Conservation (phyloP, 1,284 basidiomycete species). For the Apiotrichum porosum region DNA sequence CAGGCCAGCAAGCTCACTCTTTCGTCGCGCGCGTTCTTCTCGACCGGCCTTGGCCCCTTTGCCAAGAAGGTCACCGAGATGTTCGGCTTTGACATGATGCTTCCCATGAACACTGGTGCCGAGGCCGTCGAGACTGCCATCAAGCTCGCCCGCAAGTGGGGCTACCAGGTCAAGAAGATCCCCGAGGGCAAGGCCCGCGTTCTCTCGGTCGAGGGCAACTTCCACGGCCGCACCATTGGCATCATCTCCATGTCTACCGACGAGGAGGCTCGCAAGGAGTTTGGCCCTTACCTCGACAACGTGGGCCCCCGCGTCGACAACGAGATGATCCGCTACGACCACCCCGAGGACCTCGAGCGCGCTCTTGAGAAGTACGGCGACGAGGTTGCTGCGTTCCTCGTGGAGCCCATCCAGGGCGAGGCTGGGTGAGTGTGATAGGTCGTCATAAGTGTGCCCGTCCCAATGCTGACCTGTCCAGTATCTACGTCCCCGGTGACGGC, state of each 20-base stretch:
- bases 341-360: conserved; percentile 72
- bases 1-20: conserved; percentile 90
- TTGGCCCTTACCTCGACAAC: conserved; percentile 82
- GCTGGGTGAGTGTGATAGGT: conserved; percentile 84
- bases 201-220: conserved; percentile 84
- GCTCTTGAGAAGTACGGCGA: conserved; percentile 78
- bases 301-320: conserved; percentile 67
- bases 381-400: conserved; percentile 84
- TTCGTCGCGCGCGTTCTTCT: conserved; percentile 95
- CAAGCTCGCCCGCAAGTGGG: conserved; percentile 85
- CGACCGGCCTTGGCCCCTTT: conserved; percentile 82
- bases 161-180: conserved; percentile 77
- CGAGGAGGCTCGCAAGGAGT: conserved; percentile 77
- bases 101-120: conserved; percentile 99
- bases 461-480: too few species aligned
- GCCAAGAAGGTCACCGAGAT: conserved; percentile 78
- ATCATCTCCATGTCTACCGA: conserved; percentile 95
- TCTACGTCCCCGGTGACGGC: conserved; percentile 85
- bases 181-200: conserved; percentile 78
- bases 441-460: background rate
- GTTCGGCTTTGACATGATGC: conserved; percentile 88
- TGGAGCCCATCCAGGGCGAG: conserved; percentile 98
- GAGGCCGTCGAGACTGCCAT: conserved; percentile 90
- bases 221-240: conserved; percentile 90
- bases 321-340: conserved; percentile 69